Base-by-base conservation (phyloP, 139 green algal species). In the Closterium sp. region DNA sequence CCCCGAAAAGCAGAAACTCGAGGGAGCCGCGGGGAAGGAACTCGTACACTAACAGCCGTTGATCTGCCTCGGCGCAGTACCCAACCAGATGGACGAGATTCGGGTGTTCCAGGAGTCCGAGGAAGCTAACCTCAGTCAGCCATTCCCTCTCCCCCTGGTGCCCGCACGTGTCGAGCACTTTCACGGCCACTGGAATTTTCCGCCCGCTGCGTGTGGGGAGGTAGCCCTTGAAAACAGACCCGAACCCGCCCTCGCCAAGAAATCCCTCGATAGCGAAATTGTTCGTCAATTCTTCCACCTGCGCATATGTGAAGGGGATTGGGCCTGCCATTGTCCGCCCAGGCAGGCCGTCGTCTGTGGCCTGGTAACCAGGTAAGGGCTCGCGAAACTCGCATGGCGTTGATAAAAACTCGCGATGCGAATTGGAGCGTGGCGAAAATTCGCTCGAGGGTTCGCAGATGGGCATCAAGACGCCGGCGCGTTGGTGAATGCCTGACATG, bases 131-230 rank as follows among this genome's bases (percentile, higher is more conserved):
- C 55, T 92, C 83, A 16, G 89, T 90, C 28, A 35, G 21, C 64
- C 64, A 91, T 25, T 91, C 88, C 33, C 32, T 88, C 88, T 91
- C 88, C 33, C 88, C 88, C 64, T 91, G 88, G 21, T 88, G 84
- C 30, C 84, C 84, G 21, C 32, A 32, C 21, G 31, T 88, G 84
- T 85, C 84, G 87, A 94, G 88, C 85, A 95, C 88, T 30, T 91
- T 69, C 23, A 97, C 97, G 0, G 96, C 84, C 6, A 88, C 84
- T 5, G 84, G 31, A 21, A 88, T 33, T 86, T 32, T 8, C 83
- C 30, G n/a, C 21, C 83, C 83, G 83, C 83, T 86, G 10, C 83
- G 83, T 34, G n/a, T 33, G n/a, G 83, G 83, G 31, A 86, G n/a
- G 83, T 86, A 86, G 25, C 83, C 83, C 31, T 86, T 86, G 84